phyloP scores from a whole-genome alignment of 2,329 filamentous ascomycete species.

The Botrytis squamosa region DNA sequence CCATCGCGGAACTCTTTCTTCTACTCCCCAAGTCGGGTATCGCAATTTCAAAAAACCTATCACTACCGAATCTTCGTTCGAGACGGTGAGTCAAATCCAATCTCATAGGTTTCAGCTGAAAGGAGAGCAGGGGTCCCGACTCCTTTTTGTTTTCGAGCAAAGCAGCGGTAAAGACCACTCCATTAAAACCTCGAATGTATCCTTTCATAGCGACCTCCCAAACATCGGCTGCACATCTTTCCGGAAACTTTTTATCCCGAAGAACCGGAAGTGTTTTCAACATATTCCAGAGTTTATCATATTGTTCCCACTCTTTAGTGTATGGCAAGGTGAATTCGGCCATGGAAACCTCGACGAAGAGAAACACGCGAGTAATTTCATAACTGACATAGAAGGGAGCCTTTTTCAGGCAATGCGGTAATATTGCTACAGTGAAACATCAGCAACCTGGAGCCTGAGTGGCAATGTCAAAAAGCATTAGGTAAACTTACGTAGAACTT shows the following conservation, averaged over 20 bases:
- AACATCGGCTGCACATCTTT: slow-evolving; percentile 44
- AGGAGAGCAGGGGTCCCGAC: slow-evolving; percentile 45
- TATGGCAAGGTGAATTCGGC: slow-evolving; percentile 23
- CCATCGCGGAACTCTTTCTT: slow-evolving; percentile 29
- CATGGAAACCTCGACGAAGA: slow-evolving; percentile 32
- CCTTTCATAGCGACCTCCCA: slow-evolving; percentile 42
- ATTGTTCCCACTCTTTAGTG: slow-evolving; percentile 44
- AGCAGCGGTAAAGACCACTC: slow-evolving; percentile 46
- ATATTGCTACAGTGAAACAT: slow-evolving; percentile 24
- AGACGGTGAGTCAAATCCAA: slow-evolving; percentile 53
- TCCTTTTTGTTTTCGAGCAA: slow-evolving; percentile 42
- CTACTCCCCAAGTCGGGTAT: slow-evolving; percentile 47
- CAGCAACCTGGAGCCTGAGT: background rate
- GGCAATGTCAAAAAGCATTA: background rate
- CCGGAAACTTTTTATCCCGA: slow-evolving; percentile 48
- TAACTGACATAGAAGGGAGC: slow-evolving; percentile 33
- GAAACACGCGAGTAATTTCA: slow-evolving; percentile 37
- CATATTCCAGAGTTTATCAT: slow-evolving; percentile 45
- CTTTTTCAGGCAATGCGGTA: slow-evolving; percentile 27
- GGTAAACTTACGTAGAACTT: background rate
- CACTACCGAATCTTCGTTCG: slow-evolving; percentile 54
- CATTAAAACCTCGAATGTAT: slow-evolving; percentile 41
- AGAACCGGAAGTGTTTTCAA: slow-evolving; percentile 46
- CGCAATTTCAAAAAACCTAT: slow-evolving; percentile 57
- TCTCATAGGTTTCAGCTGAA: slow-evolving; percentile 50